Base-by-base conservation (phyloP, 31 red algal genomes). In the Porphyra umbilicalis region DNA sequence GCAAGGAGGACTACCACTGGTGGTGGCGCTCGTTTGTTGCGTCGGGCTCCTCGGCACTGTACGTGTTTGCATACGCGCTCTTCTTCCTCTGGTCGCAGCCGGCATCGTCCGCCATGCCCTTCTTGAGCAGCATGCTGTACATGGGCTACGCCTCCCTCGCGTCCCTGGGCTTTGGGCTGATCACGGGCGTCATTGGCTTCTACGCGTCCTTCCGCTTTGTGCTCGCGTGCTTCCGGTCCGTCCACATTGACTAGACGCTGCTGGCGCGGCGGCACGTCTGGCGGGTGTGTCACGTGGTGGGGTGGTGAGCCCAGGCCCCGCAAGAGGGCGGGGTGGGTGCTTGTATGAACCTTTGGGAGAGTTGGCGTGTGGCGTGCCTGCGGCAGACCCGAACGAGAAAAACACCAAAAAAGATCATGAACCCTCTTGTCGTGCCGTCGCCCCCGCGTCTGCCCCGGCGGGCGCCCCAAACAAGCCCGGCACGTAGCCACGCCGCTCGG, bases 21-120 rank as follows among this genome's bases (percentile, higher is more conserved):
- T 92, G 90, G 90, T 98, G 92, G 90, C 91, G 85, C 39, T 84
- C 92, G 8, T 98, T 95, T 80, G 77, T 93, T 38, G 88, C 90
- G 0, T 85, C 93, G 35, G 92, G 86, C 10, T 91, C 90, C 32
- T 89, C 90, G 74, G 96, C 90, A 32, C 37, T 92, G 4, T 98
- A 98, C 77, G 92, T 98, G 68, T 98, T 98, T 80, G 83, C 82
- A n/a, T 98, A 98, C 78, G 85, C 84, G 57, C 79, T 98, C 15
- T 85, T 93, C 68, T 98, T 91, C 84, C 78, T 98, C 16, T 90
- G 88, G 87, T 88, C 87, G 30, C 92, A 95, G 46, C 83, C 86
- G 18, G 92, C 83, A 18, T 74, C 95, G 34, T 82, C 95, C 15
- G 96, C 85, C 34, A 90, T 93, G 81, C 87, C 88, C 79, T 46